phyloP scores from a whole-genome alignment of 495 filamentous ascomycete species.

The Penicillium manginii region DNA sequence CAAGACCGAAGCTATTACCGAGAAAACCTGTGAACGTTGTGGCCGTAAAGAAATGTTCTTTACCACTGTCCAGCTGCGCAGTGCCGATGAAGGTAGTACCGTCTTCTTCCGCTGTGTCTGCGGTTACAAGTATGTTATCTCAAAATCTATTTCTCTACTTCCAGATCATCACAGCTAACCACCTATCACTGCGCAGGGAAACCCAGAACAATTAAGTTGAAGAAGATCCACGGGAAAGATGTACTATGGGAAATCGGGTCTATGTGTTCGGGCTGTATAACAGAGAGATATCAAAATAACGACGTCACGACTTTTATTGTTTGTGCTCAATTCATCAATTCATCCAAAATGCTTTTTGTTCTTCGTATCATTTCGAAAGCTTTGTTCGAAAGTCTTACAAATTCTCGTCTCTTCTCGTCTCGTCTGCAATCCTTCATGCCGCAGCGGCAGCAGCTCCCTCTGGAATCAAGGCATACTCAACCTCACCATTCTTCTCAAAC shows the following conservation, averaged over 20 bases:
- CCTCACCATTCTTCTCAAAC: constrained; percentile 86
- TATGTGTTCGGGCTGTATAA: constrained; percentile 36
- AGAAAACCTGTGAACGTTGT: constrained; percentile 77
- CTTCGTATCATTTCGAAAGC: not conserved
- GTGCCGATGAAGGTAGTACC: constrained; percentile 94
- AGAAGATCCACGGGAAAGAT: constrained; percentile 17
- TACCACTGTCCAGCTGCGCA: constrained; percentile 81
- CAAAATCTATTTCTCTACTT: too few relatives aligned
- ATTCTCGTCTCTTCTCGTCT: not conserved
- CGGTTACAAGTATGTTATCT: constrained; percentile 70
- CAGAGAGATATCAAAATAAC: constrained; percentile 36
- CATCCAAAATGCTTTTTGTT: constrained; percentile 3
- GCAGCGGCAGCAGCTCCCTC: constrained; percentile 47
- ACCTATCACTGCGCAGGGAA: constrained; percentile 33
- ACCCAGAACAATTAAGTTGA: constrained; percentile 44
- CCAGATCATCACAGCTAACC: constrained; percentile 21
- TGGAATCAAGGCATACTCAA: constrained; percentile 89
- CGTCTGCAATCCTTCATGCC: constrained; percentile 29
- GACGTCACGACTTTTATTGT: constrained; percentile 33
- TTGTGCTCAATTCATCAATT: constrained; percentile 19
- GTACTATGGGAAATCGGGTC: constrained; percentile 25
- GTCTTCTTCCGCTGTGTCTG: constrained; percentile 88
- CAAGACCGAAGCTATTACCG: constrained; percentile 72
- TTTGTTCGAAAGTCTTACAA: too few relatives aligned
- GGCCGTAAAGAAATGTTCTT: constrained; percentile 82